Evolutionary conservation across 2,329 filamentous ascomycete species (phyloP).

Genomic region (Trichoderma sp.): DNA sequence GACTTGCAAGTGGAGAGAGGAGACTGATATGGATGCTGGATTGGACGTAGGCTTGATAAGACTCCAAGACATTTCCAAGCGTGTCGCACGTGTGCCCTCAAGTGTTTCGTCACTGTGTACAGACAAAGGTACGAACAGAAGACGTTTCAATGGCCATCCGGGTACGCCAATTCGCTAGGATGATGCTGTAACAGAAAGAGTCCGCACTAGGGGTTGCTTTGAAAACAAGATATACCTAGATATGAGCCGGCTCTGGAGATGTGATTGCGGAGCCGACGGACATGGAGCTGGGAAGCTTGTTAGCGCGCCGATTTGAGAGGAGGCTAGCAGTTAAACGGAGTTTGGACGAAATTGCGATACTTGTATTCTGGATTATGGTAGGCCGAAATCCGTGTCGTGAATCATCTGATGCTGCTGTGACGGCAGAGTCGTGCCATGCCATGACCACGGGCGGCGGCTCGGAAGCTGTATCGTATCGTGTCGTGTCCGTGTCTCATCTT

Average conservation of each 20-base stretch:
- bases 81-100: conserved; percentile 5
- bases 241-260: not conserved
- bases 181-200: not conserved
- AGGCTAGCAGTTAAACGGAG: not conserved
- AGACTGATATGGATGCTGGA: not conserved
- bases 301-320: conserved; percentile 1
- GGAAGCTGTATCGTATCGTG: not conserved
- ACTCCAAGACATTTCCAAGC: not conserved
- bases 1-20: not conserved
- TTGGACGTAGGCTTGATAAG: not conserved
- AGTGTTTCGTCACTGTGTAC: not conserved
- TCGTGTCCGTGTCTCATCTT: not conserved
- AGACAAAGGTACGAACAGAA: not conserved
- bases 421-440: not conserved
- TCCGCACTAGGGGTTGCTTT: not conserved
- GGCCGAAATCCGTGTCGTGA: not conserved
- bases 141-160: not conserved
- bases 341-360: not conserved
- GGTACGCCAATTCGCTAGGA: not conserved
- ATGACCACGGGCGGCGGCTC: not conserved
- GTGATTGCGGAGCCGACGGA: conserved; percentile 3
- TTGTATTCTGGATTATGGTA: not conserved
- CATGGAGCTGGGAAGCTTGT: conserved; percentile 1
- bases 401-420: conserved; percentile 5
- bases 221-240: not conserved